A percentile compares a stretch with the other conserved stretches of the same genome.
Evolutionary conservation across 495 filamentous ascomycete genomes (phyloP).

Genomic region (Hypomontagnella submonticulosa): DNA sequence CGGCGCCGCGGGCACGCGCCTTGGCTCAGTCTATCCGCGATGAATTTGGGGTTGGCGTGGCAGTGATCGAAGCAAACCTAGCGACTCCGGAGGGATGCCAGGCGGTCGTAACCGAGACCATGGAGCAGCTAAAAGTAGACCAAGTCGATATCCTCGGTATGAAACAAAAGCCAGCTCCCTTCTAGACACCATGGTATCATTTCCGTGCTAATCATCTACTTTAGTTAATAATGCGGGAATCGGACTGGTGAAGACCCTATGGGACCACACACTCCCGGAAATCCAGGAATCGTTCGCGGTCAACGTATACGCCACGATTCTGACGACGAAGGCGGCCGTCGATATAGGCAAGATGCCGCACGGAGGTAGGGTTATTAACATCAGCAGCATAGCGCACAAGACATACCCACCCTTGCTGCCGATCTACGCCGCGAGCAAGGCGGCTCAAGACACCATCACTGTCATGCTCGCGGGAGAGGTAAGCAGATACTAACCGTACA

Average conservation of each 20-base stretch:
- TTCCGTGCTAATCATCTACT: not conserved
- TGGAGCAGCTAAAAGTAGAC: slow-evolving; percentile 44
- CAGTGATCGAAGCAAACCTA: slow-evolving; percentile 54
- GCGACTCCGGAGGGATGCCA: slow-evolving; percentile 42
- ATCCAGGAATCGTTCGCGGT: slow-evolving; percentile 36
- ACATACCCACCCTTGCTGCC: slow-evolving; percentile 10
- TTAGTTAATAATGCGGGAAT: slow-evolving; percentile 39
- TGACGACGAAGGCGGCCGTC: slow-evolving; percentile 53
- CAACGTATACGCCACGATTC: slow-evolving; percentile 53
- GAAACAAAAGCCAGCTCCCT: slow-evolving; percentile 26
- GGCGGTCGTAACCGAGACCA: slow-evolving; percentile 48
- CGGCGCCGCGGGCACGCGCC: slow-evolving; percentile 32
- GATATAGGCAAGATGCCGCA: slow-evolving; percentile 53
- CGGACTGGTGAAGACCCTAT: not conserved
- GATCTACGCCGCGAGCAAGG: slow-evolving; percentile 50
- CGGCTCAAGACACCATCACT: slow-evolving; percentile 49
- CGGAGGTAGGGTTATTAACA: slow-evolving; percentile 59
- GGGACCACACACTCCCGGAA: slow-evolving; percentile 26
- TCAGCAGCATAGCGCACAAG: slow-evolving; percentile 56
- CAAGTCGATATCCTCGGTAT: slow-evolving; percentile 55
- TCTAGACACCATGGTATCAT: not conserved
- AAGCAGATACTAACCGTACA: not conserved
- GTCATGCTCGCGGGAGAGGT: slow-evolving; percentile 45
- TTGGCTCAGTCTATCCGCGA: slow-evolving; percentile 39
- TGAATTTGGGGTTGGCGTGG: slow-evolving; percentile 38